These are phyloP conservation scores for Metschnikowia lachancei DNA, from an alignment of 805 yeast species.

Conservation along the genomic window DNA sequence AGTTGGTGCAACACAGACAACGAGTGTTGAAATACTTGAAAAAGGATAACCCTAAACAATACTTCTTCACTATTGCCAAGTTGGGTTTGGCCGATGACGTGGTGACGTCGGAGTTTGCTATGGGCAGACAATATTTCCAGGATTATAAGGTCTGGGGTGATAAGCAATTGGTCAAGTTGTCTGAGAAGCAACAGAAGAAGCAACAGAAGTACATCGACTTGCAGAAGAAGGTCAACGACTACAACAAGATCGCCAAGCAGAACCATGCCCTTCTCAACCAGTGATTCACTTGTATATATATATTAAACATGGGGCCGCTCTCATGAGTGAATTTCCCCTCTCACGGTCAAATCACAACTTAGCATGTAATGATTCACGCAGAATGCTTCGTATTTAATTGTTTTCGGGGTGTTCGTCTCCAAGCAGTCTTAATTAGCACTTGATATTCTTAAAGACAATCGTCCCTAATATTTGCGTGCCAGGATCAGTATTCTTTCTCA, in stretches of 20 bases:
- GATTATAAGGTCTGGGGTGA: conserved; percentile 79
- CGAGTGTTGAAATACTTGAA: conserved; percentile 77
- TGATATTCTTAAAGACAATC: too few relatives aligned
- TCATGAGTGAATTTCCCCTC: not conserved
- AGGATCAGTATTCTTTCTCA: too few relatives aligned
- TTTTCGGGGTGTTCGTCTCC: too few relatives aligned
- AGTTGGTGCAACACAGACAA: conserved; percentile 88
- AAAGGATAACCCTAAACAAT: conserved; percentile 72
- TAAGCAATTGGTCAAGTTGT: conserved; percentile 53
- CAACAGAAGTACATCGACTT: conserved; percentile 29
- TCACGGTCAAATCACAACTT: not conserved
- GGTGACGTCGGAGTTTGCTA: conserved; percentile 74
- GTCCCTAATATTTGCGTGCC: too few relatives aligned
- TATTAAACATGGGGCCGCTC: not conserved
- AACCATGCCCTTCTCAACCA: conserved; percentile 26
- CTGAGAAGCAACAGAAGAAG: conserved; percentile 35
- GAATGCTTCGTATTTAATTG: too few relatives aligned
- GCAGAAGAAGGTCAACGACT: conserved; percentile 40
- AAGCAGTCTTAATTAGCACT: too few relatives aligned
- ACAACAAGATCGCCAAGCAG: conserved; percentile 38
- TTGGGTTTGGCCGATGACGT: conserved; percentile 83
- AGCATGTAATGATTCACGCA: too few relatives aligned
- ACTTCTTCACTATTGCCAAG: conserved; percentile 82
- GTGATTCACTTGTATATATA: conserved; percentile 14
- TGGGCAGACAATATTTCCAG: conserved; percentile 76